Conservation (phyloP, 2,329 filamentous ascomycete species). For the Epicoccum sorghinum region DNA sequence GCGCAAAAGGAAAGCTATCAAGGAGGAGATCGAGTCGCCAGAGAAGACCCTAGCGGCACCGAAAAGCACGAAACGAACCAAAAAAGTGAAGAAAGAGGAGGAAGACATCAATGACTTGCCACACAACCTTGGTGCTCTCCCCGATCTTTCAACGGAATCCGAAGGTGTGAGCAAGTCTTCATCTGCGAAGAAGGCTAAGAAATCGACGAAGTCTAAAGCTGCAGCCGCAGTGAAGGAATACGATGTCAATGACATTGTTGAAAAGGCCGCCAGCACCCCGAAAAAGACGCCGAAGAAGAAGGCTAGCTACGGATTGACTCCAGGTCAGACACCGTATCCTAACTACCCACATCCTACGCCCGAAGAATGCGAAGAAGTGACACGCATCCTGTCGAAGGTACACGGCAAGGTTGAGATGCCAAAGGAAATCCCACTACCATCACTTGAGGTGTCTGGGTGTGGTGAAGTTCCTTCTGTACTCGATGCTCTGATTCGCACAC, state of each 20-base stretch:
- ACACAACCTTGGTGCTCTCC: conserved; percentile 59
- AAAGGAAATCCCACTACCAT: conserved; percentile 70
- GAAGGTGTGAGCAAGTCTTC: conserved; percentile 14
- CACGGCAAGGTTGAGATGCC: conserved; percentile 72
- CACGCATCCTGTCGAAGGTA: conserved; percentile 65
- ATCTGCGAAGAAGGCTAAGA: conserved; percentile 24
- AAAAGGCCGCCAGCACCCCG: conserved; percentile 34
- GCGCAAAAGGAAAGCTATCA: conserved; percentile 36
- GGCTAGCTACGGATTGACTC: conserved; percentile 52
- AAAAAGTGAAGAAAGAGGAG: conserved; percentile 45
- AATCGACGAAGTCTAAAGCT: conserved; percentile 26
- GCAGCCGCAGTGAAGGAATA: conserved; percentile 25
- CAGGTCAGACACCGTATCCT: conserved; percentile 68
- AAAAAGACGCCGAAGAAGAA: conserved; percentile 44
- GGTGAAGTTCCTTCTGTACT: conserved; percentile 70
- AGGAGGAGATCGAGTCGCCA: conserved; percentile 23
- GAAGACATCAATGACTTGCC: conserved; percentile 58
- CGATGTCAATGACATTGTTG: conserved; percentile 28
- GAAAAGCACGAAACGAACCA: conserved; percentile 46
- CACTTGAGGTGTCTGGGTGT: conserved; percentile 72
- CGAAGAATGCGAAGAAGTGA: conserved; percentile 73
- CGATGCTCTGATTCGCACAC: conserved; percentile 67
- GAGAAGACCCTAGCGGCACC: conserved; percentile 16
- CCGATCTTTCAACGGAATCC: conserved; percentile 18
- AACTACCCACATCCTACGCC: conserved; percentile 68